A percentile compares a stretch with the other conserved stretches of the same genome.
phyloP scores from a whole-genome alignment of 2,329 filamentous ascomycete genomes.

The Fusarium guadeloupense region DNA sequence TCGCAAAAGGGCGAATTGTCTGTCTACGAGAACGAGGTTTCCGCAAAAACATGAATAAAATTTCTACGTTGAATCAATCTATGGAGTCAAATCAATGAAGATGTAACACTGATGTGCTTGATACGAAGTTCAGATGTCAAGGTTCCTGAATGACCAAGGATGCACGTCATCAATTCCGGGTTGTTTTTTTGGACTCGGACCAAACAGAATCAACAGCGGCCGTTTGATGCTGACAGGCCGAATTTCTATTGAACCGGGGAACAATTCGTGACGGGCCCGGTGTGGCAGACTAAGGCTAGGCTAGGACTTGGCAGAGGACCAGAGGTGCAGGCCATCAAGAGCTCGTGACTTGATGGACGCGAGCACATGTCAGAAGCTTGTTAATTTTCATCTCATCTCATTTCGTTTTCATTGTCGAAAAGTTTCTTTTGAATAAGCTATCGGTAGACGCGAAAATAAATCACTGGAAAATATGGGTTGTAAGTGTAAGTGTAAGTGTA shows the following conservation, averaged over 20 bases:
- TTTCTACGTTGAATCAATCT: conserved; percentile 25
- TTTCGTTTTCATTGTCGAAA: background rate
- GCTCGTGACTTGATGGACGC: conserved; percentile 30
- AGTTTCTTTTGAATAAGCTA: background rate
- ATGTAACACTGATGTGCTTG: conserved; percentile 13
- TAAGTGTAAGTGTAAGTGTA: background rate
- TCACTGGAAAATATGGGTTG: conserved; percentile 9
- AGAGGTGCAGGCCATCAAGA: conserved; percentile 22
- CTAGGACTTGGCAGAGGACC: conserved; percentile 1
- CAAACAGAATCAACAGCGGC: conserved; percentile 6
- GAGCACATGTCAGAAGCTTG: background rate
- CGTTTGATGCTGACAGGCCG: conserved; percentile 21
- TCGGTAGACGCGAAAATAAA: background rate
- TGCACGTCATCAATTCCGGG: conserved; percentile 24
- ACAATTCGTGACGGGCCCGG: conserved; percentile 4
- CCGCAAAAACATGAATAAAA: conserved; percentile 44
- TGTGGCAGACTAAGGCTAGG: conserved; percentile 23
- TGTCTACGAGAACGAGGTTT: conserved; percentile 34
- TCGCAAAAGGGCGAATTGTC: conserved; percentile 41
- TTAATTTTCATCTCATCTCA: conserved; percentile 7
- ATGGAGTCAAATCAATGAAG: conserved; percentile 8
- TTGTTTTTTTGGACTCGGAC: no score
- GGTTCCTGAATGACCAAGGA: conserved; percentile 35
- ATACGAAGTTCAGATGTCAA: conserved; percentile 13
- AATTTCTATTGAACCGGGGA: conserved; percentile 22